phyloP scores from a whole-genome alignment of 345 rosid genomes.

The thale cress (Arabidopsis thaliana) region DNA sequence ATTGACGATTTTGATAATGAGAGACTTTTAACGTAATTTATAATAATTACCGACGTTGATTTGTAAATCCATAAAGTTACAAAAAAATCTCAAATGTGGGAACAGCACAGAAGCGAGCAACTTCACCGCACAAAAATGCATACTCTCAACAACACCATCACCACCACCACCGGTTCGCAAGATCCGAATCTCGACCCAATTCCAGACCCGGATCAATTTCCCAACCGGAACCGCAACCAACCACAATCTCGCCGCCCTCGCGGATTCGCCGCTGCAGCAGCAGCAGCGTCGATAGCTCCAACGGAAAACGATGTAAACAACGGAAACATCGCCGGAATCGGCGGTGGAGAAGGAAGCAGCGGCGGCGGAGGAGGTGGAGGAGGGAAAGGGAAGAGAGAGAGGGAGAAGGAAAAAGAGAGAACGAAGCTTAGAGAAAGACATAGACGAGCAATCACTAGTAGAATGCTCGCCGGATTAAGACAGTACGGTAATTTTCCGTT shows the following conservation, averaged over 20 bases:
- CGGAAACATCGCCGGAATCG: conserved; percentile 32
- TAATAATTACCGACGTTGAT: neutral
- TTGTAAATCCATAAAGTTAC: conserved; percentile 19
- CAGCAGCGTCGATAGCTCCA: conserved; percentile 35
- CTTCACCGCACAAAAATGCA: conserved; percentile 35
- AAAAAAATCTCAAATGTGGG: conserved; percentile 5
- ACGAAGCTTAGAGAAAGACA: conserved; percentile 97
- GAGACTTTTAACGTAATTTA: neutral
- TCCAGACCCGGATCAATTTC: conserved; percentile 34
- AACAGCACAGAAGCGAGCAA: neutral
- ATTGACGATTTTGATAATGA: neutral
- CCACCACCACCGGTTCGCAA: conserved; percentile 41
- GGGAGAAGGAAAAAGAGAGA: conserved; percentile 95
- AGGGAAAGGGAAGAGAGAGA: conserved; percentile 80
- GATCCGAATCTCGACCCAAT: conserved; percentile 36
- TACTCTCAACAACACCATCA: conserved; percentile 33
- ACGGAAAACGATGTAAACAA: conserved; percentile 40
- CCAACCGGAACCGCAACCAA: conserved; percentile 23
- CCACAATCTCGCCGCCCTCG: conserved; percentile 68
- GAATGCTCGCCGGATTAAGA: conserved; percentile 93
- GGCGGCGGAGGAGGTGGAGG: conserved; percentile 31
- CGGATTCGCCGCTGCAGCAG: conserved; percentile 42
- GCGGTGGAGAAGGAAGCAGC: conserved; percentile 31
- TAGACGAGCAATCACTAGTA: conserved; percentile 94
- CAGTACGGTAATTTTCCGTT: conserved; percentile 94